Base-by-base conservation (phyloP, 768 basidiomycete genomes). In the Sporobolomyces pararoseus region DNA sequence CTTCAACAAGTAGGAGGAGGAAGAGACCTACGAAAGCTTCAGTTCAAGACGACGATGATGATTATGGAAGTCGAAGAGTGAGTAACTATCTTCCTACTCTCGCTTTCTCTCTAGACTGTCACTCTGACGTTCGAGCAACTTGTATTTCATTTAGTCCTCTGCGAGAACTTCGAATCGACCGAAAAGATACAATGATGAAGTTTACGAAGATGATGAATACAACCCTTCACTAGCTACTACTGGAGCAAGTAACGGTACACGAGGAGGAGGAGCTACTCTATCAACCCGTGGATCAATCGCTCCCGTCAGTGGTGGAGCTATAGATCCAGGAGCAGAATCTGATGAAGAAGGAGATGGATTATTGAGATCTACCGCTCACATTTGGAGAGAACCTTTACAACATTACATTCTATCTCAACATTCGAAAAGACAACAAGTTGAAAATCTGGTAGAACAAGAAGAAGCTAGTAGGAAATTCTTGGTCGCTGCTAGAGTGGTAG, bases 341-440 rank as follows among this genome's bases (percentile, higher is more conserved):
- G 72, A 74, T 63, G 72, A 74, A 7, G 68, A 74, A 31, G 69
- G 66, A 35, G 65, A 68, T 53, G 68, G 66, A 0, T 52, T 74
- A 19, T 52, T 74, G 4, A 65, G 68, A 23, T 37, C 72, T 27
- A 74, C 72, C 16, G 46, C 58, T 7, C 68, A 74, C 66, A 63
- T 74, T 66, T 74, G 72, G 72, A 68, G 69, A 34, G 68, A 60
- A 42, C 72, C 72, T 13, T 65, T 74, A 7, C 47, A 74, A 47
- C 29, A 51, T 31, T 74, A 70, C 63, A 59, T 74, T 54, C 39
- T 55, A 10, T 59, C 59, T 21, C 54, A 64, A 13, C 66, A 66
- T 32, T 57, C 65, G 4, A 34, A 35, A 10, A 59, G 67, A 3
- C 65, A 64, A 14, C 57, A 63, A n/a, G 62, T 65, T 52, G 72